Evolutionary conservation across 2,329 filamentous ascomycete species (phyloP).

Genomic region (Stachybotrys chartarum): DNA sequence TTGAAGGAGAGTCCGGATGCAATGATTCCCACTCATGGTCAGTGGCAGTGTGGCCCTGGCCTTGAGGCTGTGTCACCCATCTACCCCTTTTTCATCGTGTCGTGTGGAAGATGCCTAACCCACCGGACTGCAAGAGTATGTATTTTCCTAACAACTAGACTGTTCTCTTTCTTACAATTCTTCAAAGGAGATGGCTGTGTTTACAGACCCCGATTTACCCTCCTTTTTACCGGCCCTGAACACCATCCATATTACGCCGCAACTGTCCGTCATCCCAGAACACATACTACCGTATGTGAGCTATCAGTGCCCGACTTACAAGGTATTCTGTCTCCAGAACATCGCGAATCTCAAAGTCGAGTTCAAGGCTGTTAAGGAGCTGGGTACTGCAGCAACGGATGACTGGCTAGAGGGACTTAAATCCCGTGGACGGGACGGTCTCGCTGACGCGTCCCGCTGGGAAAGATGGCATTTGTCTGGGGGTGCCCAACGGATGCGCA

Average conservation of each 20-base stretch:
- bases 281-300: constrained; percentile 43
- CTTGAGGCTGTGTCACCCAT: constrained; percentile 52
- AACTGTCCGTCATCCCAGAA: constrained; percentile 53
- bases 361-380: background rate
- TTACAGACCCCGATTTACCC: background rate
- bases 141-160: constrained; percentile 1
- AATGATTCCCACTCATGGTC: constrained; percentile 20
- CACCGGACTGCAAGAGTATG: constrained; percentile 58
- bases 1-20: constrained; percentile 22
- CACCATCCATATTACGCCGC: constrained; percentile 20
- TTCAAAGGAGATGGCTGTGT: background rate
- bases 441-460: constrained; percentile 60
- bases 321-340: constrained; percentile 56
- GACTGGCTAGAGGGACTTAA: constrained; percentile 25
- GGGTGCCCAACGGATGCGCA: constrained; percentile 29
- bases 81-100: constrained; percentile 64
- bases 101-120: constrained; percentile 60
- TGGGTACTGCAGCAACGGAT: background rate
- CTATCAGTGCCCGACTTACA: constrained; percentile 42
- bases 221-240: constrained; percentile 3
- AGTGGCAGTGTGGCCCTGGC: constrained; percentile 57
- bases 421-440: constrained; percentile 50
- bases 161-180: background rate
- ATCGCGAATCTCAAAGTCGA: background rate
- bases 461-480: constrained; percentile 61